Evolutionary conservation across 305 asterid species (phyloP), one percentile per base, ranked within the genome.

Genomic region (Solanum aculeatissimum): DNA sequence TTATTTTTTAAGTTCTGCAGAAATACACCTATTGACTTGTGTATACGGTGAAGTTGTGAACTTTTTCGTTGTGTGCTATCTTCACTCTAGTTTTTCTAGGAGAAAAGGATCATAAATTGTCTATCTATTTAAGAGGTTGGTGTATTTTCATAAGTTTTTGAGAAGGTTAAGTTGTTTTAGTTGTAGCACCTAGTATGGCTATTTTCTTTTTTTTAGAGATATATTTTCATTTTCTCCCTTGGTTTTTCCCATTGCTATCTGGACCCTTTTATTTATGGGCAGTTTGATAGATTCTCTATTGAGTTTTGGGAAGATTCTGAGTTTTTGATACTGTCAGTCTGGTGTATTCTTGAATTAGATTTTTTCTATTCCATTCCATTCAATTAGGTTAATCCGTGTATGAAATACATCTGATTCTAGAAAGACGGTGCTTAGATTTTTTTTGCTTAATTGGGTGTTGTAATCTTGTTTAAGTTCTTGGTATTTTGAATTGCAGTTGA

Each of bases 401-500:
- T 66, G 80, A 19, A 21, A 32, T 47, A 29, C 13, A 68, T 66
- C 40, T 19, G 78, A 77, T 77, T 51, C 12, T 25, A 23, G 80
- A 83, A 51, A 83, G 58, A 55, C n/a, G 69, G 15, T 51, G 21
- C 21, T 32, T 82, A 66, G 19, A 21, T 2, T 7, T 74, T 79
- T 79, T 12, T 47, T 77, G 3, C 60, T 43, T 10, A 27, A 23
- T 27, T 53, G 4, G 21, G 35, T n/a, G 66, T 40, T 85, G 80
- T 60, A 81, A 60, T 14, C 51, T 68, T 83, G 2, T 43, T 45
- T 62, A 4, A 7, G 49, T 51, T 49, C 15, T 49, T 15, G 70
- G 38, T 40, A 69, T 60, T 71, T 82, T 85, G 63, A 47, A 68
- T 85, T 89, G 90, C 93, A 89, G 95, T 84, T 91, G 86, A 84